These are phyloP conservation scores for Phaffia australis DNA, from an alignment of 768 basidiomycete species.

Conservation along the genomic window DNA sequence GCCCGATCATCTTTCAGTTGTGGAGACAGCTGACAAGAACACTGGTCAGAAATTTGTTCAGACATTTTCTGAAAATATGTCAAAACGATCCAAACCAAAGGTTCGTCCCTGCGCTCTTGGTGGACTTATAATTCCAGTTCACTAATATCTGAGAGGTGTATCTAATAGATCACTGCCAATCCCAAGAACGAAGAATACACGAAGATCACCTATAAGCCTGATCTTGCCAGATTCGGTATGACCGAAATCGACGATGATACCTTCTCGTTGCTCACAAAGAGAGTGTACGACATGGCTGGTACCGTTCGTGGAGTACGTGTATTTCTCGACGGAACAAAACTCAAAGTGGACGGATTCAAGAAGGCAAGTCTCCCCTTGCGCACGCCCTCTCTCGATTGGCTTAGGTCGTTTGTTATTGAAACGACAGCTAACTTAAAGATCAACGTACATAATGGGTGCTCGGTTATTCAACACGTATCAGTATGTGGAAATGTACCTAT, in stretches of 20 bases:
- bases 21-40: constrained; percentile 82
- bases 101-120: constrained; percentile 24
- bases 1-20: background rate
- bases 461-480: constrained; percentile 41
- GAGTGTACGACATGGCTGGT: constrained; percentile 96
- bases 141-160: background rate
- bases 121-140: background rate
- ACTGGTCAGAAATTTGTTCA: constrained; percentile 84
- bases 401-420: background rate
- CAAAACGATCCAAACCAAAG: constrained; percentile 70
- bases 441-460: too few relatives aligned
- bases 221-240: constrained; percentile 87
- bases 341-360: constrained; percentile 92
- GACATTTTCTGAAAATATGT: constrained; percentile 89
- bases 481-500: constrained; percentile 88
- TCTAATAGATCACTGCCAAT: constrained; percentile 66
- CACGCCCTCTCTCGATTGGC: background rate
- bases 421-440: background rate
- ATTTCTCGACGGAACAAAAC: constrained; percentile 72
- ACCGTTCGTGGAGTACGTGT: constrained; percentile 88
- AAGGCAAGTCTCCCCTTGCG: constrained; percentile 30
- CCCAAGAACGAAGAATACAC: constrained; percentile 80
- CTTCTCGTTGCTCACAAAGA: constrained; percentile 72
- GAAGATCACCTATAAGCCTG: constrained; percentile 81
- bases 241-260: constrained; percentile 77